phyloP scores from a whole-genome alignment of 2,329 filamentous ascomycete genomes.

The Aspergillus terreus region DNA sequence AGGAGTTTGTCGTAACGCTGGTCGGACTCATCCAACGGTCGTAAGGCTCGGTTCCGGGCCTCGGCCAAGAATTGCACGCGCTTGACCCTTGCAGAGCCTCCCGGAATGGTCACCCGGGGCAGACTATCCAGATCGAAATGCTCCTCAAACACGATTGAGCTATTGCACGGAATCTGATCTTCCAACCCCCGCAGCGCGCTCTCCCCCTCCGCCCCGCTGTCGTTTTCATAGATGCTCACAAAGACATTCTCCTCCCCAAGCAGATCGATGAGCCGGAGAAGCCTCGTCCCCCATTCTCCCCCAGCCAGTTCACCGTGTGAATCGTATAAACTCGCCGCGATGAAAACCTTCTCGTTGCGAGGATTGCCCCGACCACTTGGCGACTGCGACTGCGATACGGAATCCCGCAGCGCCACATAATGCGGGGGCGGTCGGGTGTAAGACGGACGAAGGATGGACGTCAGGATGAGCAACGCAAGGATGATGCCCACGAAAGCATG shows the following conservation, averaged over 20 bases:
- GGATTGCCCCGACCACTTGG: constrained; percentile 47
- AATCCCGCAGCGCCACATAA: constrained; percentile 41
- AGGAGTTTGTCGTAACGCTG: constrained; percentile 54
- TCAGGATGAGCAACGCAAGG: constrained; percentile 29
- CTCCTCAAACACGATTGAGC: constrained; percentile 57
- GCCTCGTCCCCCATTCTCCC: constrained; percentile 60
- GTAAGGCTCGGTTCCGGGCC: constrained; percentile 66
- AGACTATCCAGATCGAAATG: constrained; percentile 56
- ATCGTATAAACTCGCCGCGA: constrained; percentile 69
- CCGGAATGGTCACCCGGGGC: constrained; percentile 59
- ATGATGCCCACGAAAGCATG: constrained; percentile 21
- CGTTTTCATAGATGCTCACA: constrained; percentile 71
- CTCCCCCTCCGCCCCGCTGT: constrained; percentile 56
- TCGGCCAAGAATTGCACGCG: constrained; percentile 71
- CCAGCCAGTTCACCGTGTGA: constrained; percentile 56
- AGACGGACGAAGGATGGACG: constrained; percentile 51
- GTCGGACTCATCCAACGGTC: constrained; percentile 54
- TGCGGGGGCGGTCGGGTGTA: constrained; percentile 54
- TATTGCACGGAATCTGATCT: constrained; percentile 46
- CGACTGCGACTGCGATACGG: constrained; percentile 25
- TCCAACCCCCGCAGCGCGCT: constrained; percentile 54
- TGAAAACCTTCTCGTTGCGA: constrained; percentile 65
- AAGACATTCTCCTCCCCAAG: constrained; percentile 66
- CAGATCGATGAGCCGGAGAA: constrained; percentile 61
- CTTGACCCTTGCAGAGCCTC: constrained; percentile 62